A percentile compares a stretch with the other conserved stretches of the same genome.
These are phyloP conservation scores for Pulveroboletus sp. DNA, from an alignment of 768 basidiomycete species.

Conservation along the genomic window DNA sequence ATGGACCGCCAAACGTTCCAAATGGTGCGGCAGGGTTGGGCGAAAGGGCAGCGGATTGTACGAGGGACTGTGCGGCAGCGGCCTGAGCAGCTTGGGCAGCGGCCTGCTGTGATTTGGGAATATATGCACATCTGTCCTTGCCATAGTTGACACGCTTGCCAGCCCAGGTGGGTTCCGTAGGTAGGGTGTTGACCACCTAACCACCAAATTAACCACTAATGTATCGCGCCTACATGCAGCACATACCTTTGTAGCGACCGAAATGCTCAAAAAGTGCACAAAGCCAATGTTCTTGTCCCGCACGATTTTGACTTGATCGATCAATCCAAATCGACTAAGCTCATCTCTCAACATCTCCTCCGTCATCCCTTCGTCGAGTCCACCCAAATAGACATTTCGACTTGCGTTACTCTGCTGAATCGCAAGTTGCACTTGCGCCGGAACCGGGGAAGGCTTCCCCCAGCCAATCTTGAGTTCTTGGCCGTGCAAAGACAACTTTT, in stretches of 20 bases:
- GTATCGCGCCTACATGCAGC: not conserved
- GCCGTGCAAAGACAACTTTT: conserved; percentile 89
- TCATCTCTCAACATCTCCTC: conserved; percentile 93
- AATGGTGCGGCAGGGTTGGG: conserved; percentile 30
- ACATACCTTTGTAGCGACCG: conserved; percentile 88
- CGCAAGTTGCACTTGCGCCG: conserved; percentile 79
- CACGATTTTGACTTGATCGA: conserved; percentile 99
- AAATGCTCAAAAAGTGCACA: conserved; percentile 96
- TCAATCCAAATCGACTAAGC: conserved; percentile 87
- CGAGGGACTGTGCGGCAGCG: conserved; percentile 74
- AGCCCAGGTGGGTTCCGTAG: conserved; percentile 89
- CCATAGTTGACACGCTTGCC: conserved; percentile 98
- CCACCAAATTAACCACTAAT: not conserved
- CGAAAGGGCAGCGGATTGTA: conserved; percentile 45
- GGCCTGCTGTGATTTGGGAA: conserved; percentile 92
- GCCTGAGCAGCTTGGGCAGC: conserved; percentile 85
- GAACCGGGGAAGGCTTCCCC: conserved; percentile 93
- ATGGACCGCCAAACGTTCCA: conserved; percentile 35
- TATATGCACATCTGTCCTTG: conserved; percentile 97
- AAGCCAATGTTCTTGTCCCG: conserved; percentile 99
- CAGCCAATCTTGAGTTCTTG: conserved; percentile 99
- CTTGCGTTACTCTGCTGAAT: conserved; percentile 92
- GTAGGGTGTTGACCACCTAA: conserved; percentile 91
- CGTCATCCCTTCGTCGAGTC: conserved; percentile 84
- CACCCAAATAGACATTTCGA: conserved; percentile 95